Evolutionary conservation across 306 rosid species (phyloP).

Genomic region (Sicyos baderoa): DNA sequence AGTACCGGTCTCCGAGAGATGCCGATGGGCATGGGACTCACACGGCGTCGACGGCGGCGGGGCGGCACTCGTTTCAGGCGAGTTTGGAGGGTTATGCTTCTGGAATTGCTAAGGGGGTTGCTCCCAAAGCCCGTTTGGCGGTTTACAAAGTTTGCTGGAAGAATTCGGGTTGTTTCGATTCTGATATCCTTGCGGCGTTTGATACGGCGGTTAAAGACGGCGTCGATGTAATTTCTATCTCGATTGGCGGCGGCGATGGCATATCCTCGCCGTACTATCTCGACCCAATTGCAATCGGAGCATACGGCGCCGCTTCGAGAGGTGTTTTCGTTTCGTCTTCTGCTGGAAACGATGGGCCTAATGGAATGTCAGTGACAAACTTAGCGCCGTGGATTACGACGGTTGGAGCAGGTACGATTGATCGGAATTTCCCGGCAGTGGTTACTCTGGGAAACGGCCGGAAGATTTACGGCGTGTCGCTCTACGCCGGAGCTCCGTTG

Average conservation of each 20-base stretch:
- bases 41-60: conserved; percentile 85
- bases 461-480: conserved; percentile 57
- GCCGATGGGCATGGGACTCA: conserved; percentile 95
- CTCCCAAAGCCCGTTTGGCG: conserved; percentile 79
- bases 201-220: conserved; percentile 72
- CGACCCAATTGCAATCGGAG: conserved; percentile 82
- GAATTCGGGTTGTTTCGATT: conserved; percentile 71
- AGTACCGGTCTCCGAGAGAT: conserved; percentile 76
- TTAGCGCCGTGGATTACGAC: conserved; percentile 79
- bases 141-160: conserved; percentile 89
- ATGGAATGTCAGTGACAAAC: conserved; percentile 70
- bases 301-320: conserved; percentile 63
- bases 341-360: conserved; percentile 79
- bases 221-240: conserved; percentile 71
- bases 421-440: conserved; percentile 68
- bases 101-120: conserved; percentile 78
- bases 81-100: conserved; percentile 77
- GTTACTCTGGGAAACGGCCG: conserved; percentile 51
- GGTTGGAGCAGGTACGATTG: conserved; percentile 87
- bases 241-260: conserved; percentile 83
- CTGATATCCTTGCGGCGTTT: conserved; percentile 72
- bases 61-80: conserved; percentile 58
- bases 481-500: conserved; percentile 57
- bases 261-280: conserved; percentile 65
- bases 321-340: conserved; percentile 78